Base-by-base conservation (phyloP, 176 grass and related monocot genomes). In the Oryza rufipogon region DNA sequence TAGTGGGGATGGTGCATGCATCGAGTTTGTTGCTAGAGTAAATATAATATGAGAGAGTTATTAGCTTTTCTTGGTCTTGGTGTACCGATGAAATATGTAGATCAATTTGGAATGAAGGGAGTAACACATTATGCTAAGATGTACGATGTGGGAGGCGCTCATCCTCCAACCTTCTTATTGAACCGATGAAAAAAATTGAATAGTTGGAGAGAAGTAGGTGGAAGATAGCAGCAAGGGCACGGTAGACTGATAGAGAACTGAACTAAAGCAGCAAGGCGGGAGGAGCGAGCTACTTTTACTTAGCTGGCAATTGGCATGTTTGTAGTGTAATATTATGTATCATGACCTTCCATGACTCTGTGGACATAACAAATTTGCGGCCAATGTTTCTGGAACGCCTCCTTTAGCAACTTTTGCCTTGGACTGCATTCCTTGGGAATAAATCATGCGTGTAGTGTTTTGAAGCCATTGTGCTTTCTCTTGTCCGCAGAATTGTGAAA, bases 331-430 rank as follows among this genome's bases (percentile, higher is more conserved):
- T 79, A 46, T 30, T 30, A 66, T 61, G 7, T 22, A 11, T 61
- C 7, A 22, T 61, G 20, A 23, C 9, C n/a, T 63, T 63, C n/a
- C n/a, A 63, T 63, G 58, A 63, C 15, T 66, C 36, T 79, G 3
- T 61, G 32, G 11, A 33, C 39, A 76, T 60, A 76, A 20, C 32
- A 76, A 39, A 32, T 76, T 39, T 60, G 32, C 10, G 17, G 17
- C 22, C 48, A 36, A 36, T 36, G n/a, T 63, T 63, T 63, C 58
- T 63, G 58, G 58, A 23, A 2, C 47, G 70, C 10, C 70, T 45
- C 70, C 11, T 64, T 22, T 19, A 79, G 23, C 64, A 79, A 9
- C 63, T 79, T 79, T 63, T 63, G 58, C n/a, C 58, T 63, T 10
- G 56, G 76, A 32, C 39, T 25, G 12, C 34, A n/a, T 2, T 61